Conservation (phyloP, 441 rosid genomes). For the Geranium incanum region DNA sequence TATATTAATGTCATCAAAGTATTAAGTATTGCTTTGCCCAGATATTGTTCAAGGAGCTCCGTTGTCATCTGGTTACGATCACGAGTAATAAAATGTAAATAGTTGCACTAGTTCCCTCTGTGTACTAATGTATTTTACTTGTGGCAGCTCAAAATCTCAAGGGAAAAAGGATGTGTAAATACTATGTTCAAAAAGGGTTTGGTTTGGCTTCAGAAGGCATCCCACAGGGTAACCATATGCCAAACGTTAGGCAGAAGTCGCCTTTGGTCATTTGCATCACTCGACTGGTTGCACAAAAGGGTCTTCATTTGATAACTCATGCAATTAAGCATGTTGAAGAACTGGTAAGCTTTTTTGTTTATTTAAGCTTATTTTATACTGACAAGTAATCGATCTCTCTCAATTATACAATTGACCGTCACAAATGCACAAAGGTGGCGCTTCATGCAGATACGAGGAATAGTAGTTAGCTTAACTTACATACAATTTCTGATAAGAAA, state of each 20-base stretch:
- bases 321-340: slow-evolving; percentile 38
- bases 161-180: slow-evolving; percentile 42
- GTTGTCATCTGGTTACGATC: neutral
- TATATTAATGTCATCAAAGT: neutral
- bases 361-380: neutral
- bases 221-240: slow-evolving; percentile 13
- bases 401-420: neutral
- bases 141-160: slow-evolving; percentile 34
- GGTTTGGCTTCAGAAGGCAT: slow-evolving; percentile 34
- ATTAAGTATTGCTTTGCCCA: neutral
- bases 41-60: neutral
- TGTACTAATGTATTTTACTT: slow-evolving; percentile 9
- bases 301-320: slow-evolving; percentile 52
- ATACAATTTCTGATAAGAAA: neutral
- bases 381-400: neutral
- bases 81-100: neutral
- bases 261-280: slow-evolving; percentile 51
- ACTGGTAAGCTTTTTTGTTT: slow-evolving; percentile 31
- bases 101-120: neutral
- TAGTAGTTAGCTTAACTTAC: neutral
- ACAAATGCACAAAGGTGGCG: neutral
- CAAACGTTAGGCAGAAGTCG: slow-evolving; percentile 21
- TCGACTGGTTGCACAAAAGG: slow-evolving; percentile 53
- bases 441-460: neutral
- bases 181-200: slow-evolving; percentile 43